Evolutionary conservation across 139 green algal genomes (phyloP).

Genomic region (Micromonas pusilla): DNA sequence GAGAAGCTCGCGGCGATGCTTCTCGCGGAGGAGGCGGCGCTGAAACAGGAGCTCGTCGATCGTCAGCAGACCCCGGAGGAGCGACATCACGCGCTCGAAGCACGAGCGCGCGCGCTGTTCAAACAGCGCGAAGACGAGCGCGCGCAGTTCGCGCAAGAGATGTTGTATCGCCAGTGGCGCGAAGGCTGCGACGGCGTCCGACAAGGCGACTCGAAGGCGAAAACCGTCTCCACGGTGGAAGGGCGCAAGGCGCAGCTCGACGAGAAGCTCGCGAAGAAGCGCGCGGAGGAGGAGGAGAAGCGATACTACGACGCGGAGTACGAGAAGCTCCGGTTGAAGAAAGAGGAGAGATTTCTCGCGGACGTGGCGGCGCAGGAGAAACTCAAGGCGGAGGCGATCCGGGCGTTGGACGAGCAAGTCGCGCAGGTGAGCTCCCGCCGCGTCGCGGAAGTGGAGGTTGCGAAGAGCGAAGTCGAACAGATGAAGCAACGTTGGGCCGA

Average conservation of each 20-base stretch:
- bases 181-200: not conserved
- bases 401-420: not conserved
- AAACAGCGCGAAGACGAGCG: not conserved
- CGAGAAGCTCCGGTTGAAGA: not conserved
- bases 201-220: not conserved
- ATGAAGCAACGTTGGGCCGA: not conserved
- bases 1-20: not conserved
- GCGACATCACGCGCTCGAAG: not conserved
- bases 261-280: not conserved
- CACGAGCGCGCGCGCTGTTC: not conserved
- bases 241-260: not conserved
- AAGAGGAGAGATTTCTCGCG: not conserved
- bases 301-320: not conserved
- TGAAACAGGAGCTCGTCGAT: not conserved
- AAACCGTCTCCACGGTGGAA: not conserved
- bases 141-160: not conserved
- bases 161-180: conserved; percentile 6
- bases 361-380: not conserved
- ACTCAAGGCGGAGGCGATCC: not conserved
- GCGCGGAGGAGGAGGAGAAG: not conserved
- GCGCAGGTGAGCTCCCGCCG: not conserved
- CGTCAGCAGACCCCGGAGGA: not conserved
- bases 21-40: not conserved
- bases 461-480: not conserved
- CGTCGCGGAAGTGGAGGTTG: not conserved